These are phyloP conservation scores for Daedaleopsis sinensis DNA, from an alignment of 768 basidiomycete genomes.

Conservation along the genomic window DNA sequence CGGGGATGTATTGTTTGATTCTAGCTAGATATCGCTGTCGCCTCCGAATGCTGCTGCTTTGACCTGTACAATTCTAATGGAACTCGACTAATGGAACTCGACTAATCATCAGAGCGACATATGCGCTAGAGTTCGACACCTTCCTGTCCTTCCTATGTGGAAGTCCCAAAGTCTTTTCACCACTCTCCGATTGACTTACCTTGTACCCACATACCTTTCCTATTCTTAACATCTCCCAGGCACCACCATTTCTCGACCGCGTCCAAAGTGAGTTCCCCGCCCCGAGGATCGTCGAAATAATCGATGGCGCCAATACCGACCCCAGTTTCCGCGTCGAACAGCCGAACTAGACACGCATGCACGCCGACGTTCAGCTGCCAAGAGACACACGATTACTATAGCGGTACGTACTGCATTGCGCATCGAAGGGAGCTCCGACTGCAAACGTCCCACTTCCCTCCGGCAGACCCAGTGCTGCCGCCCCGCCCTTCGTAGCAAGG, in stretches of 20 bases:
- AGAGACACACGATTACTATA: background rate
- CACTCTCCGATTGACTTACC: conserved; percentile 38
- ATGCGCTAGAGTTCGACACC: too few species aligned
- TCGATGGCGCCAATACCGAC: conserved; percentile 67
- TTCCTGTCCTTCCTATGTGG: background rate
- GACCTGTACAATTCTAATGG: background rate
- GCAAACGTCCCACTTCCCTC: conserved; percentile 51
- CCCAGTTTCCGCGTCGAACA: conserved; percentile 21
- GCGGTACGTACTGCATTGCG: conserved; percentile 64
- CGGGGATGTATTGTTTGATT: background rate
- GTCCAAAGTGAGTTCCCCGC: conserved; percentile 42
- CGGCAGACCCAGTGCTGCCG: conserved; percentile 64
- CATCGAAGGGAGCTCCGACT: conserved; percentile 72
- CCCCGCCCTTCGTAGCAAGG: conserved; percentile 82
- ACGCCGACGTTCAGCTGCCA: background rate
- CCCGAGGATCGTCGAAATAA: conserved; percentile 53
- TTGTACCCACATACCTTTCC: conserved; percentile 75
- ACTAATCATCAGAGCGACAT: too few species aligned
- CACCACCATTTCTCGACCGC: conserved; percentile 93
- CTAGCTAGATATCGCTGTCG: background rate
- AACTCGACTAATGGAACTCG: too few species aligned
- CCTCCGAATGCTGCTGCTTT: background rate
- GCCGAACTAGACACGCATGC: conserved; percentile 13
- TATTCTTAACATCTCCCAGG: conserved; percentile 70
- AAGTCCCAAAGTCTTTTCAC: background rate